Conservation (phyloP, 805 yeast genomes). For the Lachancea quebecensis region DNA sequence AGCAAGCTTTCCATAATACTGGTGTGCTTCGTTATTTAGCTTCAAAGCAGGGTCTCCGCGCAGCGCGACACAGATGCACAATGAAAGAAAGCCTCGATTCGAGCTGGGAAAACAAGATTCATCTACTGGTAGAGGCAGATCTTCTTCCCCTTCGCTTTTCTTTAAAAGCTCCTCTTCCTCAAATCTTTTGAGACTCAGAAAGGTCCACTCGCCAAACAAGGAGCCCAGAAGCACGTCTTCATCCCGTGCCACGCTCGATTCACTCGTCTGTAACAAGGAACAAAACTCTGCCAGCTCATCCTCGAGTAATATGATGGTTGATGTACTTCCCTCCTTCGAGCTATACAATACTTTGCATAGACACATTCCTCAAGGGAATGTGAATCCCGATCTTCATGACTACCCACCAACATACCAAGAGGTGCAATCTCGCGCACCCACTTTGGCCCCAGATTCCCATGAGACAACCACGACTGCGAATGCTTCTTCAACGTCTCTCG, state of each 20-base stretch:
- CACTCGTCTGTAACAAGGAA: neutral
- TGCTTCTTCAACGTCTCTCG: neutral
- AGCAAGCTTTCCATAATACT: too few relatives aligned
- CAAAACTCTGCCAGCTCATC: too few relatives aligned
- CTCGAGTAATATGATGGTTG: conserved; percentile 31
- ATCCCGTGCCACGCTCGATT: neutral
- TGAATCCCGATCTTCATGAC: conserved; percentile 26
- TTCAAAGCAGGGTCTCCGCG: too few relatives aligned
- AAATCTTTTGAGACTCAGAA: conserved; percentile 5
- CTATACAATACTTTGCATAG: conserved; percentile 47
- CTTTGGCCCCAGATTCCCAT: neutral
- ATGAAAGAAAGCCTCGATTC: neutral
- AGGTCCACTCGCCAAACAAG: neutral
- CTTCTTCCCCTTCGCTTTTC: conserved; percentile 7
- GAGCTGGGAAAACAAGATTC: conserved; percentile 3
- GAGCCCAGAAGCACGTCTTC: conserved; percentile 1
- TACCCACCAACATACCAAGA: conserved; percentile 33
- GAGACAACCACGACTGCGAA: neutral
- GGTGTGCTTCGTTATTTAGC: too few relatives aligned
- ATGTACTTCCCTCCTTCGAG: conserved; percentile 62
- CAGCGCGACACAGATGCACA: neutral
- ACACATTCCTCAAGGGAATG: conserved; percentile 37
- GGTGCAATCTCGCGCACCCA: conserved; percentile 7
- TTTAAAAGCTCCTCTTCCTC: conserved; percentile 8
- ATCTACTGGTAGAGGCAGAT: conserved; percentile 1